Evolutionary conservation across 495 filamentous ascomycete genomes (phyloP).

Genomic region (Pyrenopolyporus hunteri): DNA sequence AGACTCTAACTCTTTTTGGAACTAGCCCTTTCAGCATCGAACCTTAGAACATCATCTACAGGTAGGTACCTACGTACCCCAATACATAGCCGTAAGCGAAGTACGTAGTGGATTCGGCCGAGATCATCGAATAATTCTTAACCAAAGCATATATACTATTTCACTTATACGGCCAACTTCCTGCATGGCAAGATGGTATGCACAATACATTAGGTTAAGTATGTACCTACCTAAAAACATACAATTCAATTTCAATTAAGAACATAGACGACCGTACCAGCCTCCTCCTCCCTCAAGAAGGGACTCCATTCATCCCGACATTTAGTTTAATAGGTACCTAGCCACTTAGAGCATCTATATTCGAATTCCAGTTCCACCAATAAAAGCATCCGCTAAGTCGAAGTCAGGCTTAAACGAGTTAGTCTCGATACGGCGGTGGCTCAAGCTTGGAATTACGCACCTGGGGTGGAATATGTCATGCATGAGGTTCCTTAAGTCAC

Average conservation of each 20-base stretch:
- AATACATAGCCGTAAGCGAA: too few species aligned
- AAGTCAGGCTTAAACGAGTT: neutral
- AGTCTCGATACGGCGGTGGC: neutral
- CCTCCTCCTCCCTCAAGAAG: neutral
- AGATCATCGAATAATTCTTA: neutral
- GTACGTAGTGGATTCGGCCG: constrained; percentile 13
- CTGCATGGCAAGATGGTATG: neutral
- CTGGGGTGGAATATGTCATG: constrained; percentile 22
- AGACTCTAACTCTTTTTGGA: constrained; percentile 8
- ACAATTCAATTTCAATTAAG: constrained; percentile 11
- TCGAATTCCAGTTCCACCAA: too few species aligned
- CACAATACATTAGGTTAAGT: too few species aligned
- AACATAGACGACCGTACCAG: constrained; percentile 4
- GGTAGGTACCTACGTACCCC: neutral
- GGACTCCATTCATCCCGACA: too few species aligned
- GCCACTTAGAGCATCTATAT: too few species aligned
- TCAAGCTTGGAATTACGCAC: constrained; percentile 2
- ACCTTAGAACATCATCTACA: neutral
- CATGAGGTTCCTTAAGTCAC: neutral
- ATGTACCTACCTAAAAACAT: neutral
- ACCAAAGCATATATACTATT: neutral
- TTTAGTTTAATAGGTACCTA: too few species aligned
- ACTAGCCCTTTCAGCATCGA: neutral
- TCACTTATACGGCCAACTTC: constrained; percentile 1
- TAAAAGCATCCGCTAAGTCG: too few species aligned